Percentiles rank a stretch among this genome's conserved stretches.
These are phyloP conservation scores for Epichloe baconii DNA, from an alignment of 2,329 filamentous ascomycete genomes.

Conservation along the genomic window DNA sequence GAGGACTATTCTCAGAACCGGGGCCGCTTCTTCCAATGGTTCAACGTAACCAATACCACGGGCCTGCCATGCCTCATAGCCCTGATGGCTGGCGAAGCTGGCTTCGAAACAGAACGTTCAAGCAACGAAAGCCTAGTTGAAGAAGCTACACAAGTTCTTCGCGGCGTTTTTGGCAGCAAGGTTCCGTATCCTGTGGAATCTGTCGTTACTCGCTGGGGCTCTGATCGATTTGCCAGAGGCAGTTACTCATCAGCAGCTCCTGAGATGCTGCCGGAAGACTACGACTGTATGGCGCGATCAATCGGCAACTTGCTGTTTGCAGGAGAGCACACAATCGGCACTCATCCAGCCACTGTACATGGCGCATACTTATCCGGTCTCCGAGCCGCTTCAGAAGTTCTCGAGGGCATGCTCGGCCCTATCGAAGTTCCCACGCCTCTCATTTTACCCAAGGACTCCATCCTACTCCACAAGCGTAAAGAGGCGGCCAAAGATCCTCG, in stretches of 20 bases:
- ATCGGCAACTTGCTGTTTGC: conserved; percentile 89
- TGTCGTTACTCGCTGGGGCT: conserved; percentile 84
- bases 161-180: conserved; percentile 55
- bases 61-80: conserved; percentile 81
- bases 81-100: conserved; percentile 91
- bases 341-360: conserved; percentile 92
- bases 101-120: conserved; percentile 70
- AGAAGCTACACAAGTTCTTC: conserved; percentile 70
- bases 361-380: conserved; percentile 91
- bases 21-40: conserved; percentile 96
- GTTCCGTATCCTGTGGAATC: conserved; percentile 74
- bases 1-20: conserved; percentile 65
- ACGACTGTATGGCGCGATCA: conserved; percentile 76
- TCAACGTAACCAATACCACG: conserved; percentile 84
- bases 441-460: conserved; percentile 49
- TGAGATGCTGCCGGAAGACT: conserved; percentile 71
- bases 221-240: conserved; percentile 80
- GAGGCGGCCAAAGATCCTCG: conserved; percentile 32
- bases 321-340: conserved; percentile 90
- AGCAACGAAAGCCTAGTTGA: conserved; percentile 62
- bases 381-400: conserved; percentile 74
- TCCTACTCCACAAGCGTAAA: conserved; percentile 43
- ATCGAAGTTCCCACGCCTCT: conserved; percentile 67
- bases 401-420: conserved; percentile 68
- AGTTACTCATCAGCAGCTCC: conserved; percentile 92